Conservation (phyloP, 148 eudicot species). For the Persicaria maculosa region DNA sequence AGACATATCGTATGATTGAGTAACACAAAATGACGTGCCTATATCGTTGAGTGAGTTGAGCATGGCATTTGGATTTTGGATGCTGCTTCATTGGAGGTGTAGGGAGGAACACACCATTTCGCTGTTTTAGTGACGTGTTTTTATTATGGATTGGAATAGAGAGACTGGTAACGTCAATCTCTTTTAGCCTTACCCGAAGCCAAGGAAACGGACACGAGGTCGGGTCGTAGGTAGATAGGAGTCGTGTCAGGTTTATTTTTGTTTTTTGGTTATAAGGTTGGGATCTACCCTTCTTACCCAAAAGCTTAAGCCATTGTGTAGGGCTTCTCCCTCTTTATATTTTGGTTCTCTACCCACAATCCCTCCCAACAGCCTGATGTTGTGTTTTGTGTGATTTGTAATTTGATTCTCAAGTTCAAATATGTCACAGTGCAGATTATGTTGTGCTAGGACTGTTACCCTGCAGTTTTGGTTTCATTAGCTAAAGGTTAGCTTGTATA, state of each 20-base stretch:
- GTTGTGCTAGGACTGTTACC: not conserved
- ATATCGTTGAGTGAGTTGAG: not conserved
- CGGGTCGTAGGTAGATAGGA: too few species aligned
- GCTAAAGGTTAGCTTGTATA: too few species aligned
- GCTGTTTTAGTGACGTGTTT: not conserved
- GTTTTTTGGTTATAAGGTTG: too few species aligned
- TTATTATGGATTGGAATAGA: not conserved
- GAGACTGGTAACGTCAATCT: not conserved
- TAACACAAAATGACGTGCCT: not conserved
- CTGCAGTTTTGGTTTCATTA: not conserved
- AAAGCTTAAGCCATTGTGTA: too few species aligned
- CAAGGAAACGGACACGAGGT: too few species aligned
- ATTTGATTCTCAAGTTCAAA: not conserved
- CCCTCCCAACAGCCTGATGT: too few species aligned
- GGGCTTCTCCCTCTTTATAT: too few species aligned
- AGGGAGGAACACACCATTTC: not conserved
- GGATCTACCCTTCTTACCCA: too few species aligned
- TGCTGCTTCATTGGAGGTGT: not conserved
- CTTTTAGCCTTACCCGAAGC: too few species aligned
- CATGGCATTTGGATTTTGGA: not conserved
- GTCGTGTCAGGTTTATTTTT: too few species aligned
- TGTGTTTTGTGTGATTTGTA: constrained; percentile 2
- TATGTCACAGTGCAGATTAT: not conserved
- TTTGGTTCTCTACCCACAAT: too few species aligned
- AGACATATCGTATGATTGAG: not conserved